A percentile compares a stretch with the other conserved stretches of the same genome.
phyloP scores from a whole-genome alignment of 2,329 filamentous ascomycete species.

The Aureobasidium namibiae region DNA sequence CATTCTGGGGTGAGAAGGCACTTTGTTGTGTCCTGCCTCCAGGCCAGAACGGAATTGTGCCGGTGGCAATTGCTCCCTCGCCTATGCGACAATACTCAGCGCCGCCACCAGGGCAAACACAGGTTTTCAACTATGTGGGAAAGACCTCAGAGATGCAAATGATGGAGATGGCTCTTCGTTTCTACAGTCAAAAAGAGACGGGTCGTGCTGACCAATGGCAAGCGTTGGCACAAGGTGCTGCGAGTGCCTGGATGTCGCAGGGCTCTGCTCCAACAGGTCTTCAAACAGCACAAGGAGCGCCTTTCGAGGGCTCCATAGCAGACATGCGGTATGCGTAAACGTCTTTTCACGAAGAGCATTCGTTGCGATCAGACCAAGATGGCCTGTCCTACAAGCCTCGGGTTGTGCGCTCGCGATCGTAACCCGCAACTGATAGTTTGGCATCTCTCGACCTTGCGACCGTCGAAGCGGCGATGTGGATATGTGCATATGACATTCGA shows the following conservation, averaged over 20 bases:
- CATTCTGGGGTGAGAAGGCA: constrained; percentile 73
- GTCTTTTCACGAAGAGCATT: not conserved
- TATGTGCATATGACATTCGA: not conserved
- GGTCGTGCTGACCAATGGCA: constrained; percentile 25
- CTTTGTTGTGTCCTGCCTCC: constrained; percentile 72
- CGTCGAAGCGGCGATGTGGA: not conserved
- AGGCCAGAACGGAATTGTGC: constrained; percentile 59
- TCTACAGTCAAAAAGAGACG: constrained; percentile 27
- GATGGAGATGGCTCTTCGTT: constrained; percentile 49
- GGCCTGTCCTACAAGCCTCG: not conserved
- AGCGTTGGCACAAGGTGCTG: constrained; percentile 21
- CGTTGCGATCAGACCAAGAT: not conserved
- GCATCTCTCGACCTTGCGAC: not conserved
- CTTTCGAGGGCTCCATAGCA: constrained; percentile 2
- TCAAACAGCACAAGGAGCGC: constrained; percentile 4
- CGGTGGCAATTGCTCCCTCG: constrained; percentile 51
- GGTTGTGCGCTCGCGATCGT: not conserved
- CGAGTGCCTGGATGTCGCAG: constrained; percentile 17
- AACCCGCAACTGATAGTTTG: not conserved
- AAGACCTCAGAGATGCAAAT: constrained; percentile 55
- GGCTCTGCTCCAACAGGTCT: not conserved
- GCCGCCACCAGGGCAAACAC: constrained; percentile 22
- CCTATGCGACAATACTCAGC: constrained; percentile 11
- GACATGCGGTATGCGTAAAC: constrained; percentile 8
- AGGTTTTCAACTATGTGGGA: constrained; percentile 60